phyloP scores from a whole-genome alignment of 768 basidiomycete species.

The Tricholomella constricta region DNA sequence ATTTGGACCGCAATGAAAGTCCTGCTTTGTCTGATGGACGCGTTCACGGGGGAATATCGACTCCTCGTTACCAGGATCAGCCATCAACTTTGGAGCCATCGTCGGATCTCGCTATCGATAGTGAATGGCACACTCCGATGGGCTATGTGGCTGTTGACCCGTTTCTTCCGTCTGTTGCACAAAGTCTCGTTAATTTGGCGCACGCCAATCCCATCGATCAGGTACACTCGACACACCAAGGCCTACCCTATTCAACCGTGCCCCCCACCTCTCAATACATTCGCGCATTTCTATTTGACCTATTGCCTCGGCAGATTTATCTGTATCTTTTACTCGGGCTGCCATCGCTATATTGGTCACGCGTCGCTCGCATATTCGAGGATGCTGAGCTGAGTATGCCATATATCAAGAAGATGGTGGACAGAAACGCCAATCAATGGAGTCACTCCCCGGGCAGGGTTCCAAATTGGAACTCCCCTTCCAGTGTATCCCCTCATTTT shows the following conservation, averaged over 20 bases:
- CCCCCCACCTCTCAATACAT: too few species aligned
- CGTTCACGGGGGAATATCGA: conserved; percentile 1
- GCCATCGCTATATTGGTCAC: conserved; percentile 74
- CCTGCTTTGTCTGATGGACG: not conserved
- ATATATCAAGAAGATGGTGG: conserved; percentile 63
- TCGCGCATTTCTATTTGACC: conserved; percentile 21
- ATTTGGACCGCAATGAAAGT: not conserved
- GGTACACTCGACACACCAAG: too few species aligned
- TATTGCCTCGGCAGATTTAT: conserved; percentile 33
- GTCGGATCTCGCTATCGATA: not conserved
- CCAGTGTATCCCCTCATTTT: too few species aligned
- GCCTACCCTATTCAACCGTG: too few species aligned
- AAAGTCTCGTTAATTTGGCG: not conserved
- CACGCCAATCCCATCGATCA: not conserved
- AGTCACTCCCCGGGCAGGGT: conserved; percentile 21
- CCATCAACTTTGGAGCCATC: conserved; percentile 4
- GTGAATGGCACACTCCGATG: not conserved
- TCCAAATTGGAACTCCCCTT: conserved; percentile 26
- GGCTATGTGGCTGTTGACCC: conserved; percentile 1
- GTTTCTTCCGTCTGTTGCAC: not conserved
- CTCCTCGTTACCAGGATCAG: conserved; percentile 4
- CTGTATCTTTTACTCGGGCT: conserved; percentile 50
- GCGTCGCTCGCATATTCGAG: conserved; percentile 74
- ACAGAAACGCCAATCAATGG: conserved; percentile 38
- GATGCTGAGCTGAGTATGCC: conserved; percentile 74